phyloP scores from a whole-genome alignment of 75 land plant genomes.

The Cunninghamia lanceolata region DNA sequence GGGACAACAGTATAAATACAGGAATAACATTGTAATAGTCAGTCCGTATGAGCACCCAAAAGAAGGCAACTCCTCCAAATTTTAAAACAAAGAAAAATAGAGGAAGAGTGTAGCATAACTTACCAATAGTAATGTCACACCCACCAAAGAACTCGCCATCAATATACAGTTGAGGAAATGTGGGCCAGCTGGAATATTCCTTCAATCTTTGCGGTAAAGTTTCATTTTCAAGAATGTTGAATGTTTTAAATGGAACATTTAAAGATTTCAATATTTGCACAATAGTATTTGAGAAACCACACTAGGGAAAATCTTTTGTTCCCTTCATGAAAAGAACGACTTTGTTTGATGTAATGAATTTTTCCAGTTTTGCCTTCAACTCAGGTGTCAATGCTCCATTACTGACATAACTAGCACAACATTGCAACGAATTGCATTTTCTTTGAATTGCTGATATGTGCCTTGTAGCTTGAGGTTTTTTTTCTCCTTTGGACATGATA shows the following conservation, averaged over 20 bases:
- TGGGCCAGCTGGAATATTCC: constrained; percentile 95
- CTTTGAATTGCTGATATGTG: neutral
- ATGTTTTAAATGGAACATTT: constrained; percentile 82
- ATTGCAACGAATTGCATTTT: neutral
- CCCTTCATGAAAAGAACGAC: constrained; percentile 98
- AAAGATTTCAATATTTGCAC: constrained; percentile 80
- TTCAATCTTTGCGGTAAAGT: constrained; percentile 75
- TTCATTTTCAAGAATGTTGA: constrained; percentile 87
- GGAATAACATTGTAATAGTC: neutral
- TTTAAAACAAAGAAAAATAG: neutral
- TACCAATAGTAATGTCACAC: constrained; percentile 91
- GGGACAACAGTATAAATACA: neutral
- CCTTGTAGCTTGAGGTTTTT: neutral
- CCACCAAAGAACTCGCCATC: constrained; percentile 99
- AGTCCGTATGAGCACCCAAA: neutral
- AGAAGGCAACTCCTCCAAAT: neutral
- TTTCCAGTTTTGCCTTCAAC: constrained; percentile 75
- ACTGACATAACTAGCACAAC: neutral
- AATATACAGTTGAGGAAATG: constrained; percentile 95
- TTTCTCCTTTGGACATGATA: neutral
- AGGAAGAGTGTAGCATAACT: constrained; percentile 11
- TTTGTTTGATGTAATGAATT: constrained; percentile 74
- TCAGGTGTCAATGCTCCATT: constrained; percentile 57
- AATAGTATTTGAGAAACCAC: constrained; percentile 94
- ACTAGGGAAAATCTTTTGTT: constrained; percentile 90